Conservation (phyloP, 768 basidiomycete species). For the Suillus discolor region DNA sequence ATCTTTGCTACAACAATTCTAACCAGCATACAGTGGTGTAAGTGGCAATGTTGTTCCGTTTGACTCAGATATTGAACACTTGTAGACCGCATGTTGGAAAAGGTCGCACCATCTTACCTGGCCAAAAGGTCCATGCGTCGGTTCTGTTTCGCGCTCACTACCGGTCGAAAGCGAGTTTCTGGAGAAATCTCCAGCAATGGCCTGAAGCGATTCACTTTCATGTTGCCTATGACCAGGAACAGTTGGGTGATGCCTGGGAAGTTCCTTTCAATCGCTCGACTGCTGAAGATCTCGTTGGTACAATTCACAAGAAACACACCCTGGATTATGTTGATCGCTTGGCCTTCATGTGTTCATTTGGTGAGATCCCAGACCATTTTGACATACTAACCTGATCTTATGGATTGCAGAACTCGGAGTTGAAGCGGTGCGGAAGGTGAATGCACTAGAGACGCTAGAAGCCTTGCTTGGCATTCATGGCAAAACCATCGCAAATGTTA, state of each 20-base stretch:
- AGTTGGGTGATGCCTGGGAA: slow-evolving; percentile 11
- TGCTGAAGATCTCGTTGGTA: slow-evolving; percentile 19
- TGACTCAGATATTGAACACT: slow-evolving; percentile 11
- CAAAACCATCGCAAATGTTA: neutral
- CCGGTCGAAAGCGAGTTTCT: slow-evolving; percentile 27
- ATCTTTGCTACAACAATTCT: slow-evolving; percentile 31
- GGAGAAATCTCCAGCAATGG: slow-evolving; percentile 25
- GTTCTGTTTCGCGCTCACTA: slow-evolving; percentile 33
- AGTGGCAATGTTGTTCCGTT: neutral
- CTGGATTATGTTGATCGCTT: slow-evolving; percentile 28
- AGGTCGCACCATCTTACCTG: slow-evolving; percentile 28
- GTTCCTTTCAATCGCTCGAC: slow-evolving; percentile 19
- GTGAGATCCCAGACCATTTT: slow-evolving; percentile 13
- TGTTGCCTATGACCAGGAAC: neutral
- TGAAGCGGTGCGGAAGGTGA: slow-evolving; percentile 13
- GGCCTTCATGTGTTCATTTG: slow-evolving; percentile 32
- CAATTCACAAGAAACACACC: neutral
- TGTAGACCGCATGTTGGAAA: slow-evolving; percentile 29
- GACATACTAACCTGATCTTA: neutral
- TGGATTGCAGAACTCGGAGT: slow-evolving; percentile 15
- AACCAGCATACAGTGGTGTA: slow-evolving; percentile 22
- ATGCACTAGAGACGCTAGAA: neutral
- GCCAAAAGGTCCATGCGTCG: slow-evolving; percentile 35
- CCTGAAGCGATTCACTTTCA: slow-evolving; percentile 19
- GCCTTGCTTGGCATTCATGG: neutral